Evolutionary conservation across 2,329 filamentous ascomycete species (phyloP).

Genomic region (Fusarium buxicola): DNA sequence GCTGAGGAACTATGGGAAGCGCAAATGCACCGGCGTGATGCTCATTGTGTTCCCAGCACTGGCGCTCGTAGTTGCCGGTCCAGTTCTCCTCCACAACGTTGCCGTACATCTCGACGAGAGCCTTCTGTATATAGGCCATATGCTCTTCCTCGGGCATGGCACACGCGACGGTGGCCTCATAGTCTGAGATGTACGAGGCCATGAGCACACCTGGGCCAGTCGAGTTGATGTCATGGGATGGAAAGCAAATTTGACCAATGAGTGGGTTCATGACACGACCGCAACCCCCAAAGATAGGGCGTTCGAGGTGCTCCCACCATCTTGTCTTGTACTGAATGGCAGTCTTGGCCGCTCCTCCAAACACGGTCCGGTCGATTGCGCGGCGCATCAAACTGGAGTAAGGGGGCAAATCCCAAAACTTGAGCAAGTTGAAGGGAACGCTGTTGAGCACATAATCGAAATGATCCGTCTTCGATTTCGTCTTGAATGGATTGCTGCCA

Average conservation of each 20-base stretch:
- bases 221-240: slow-evolving; percentile 31
- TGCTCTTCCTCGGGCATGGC: slow-evolving; percentile 40
- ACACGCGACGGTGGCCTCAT: slow-evolving; percentile 28
- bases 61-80: slow-evolving; percentile 67
- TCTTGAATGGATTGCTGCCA: slow-evolving; percentile 41
- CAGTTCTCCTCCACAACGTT: slow-evolving; percentile 64
- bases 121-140: slow-evolving; percentile 33
- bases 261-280: slow-evolving; percentile 46
- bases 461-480: slow-evolving; percentile 44
- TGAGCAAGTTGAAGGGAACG: slow-evolving; percentile 52
- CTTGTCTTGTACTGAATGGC: slow-evolving; percentile 66
- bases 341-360: slow-evolving; percentile 50
- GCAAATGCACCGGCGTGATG: slow-evolving; percentile 68
- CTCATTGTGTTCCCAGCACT: slow-evolving; percentile 68
- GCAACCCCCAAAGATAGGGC: slow-evolving; percentile 73
- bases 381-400: slow-evolving; percentile 49
- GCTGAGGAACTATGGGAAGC: slow-evolving; percentile 62
- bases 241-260: slow-evolving; percentile 37
- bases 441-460: slow-evolving; percentile 55
- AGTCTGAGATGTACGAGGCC: slow-evolving; percentile 38
- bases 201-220: slow-evolving; percentile 34
- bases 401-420: slow-evolving; percentile 52
- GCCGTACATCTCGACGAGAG: slow-evolving; percentile 35
- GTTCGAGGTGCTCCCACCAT: slow-evolving; percentile 65
- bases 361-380: slow-evolving; percentile 44